Conservation (phyloP, 768 basidiomycete genomes). For the Leccinum variicolor region DNA sequence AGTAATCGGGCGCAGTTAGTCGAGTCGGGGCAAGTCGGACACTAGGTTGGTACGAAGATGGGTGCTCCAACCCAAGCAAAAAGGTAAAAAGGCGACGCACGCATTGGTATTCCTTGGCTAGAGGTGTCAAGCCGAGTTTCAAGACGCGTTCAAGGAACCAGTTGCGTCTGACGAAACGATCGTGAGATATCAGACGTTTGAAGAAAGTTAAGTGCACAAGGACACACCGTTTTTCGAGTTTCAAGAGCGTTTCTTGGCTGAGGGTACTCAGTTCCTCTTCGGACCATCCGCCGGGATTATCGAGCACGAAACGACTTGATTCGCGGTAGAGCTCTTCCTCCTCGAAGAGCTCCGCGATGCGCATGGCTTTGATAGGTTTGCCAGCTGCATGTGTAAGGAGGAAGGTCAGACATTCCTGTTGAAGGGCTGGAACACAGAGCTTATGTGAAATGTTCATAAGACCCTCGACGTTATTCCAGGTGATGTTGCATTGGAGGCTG, state of each 20-base stretch:
- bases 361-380: slow-evolving; percentile 88
- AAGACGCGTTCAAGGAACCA: slow-evolving; percentile 96
- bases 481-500: slow-evolving; percentile 87
- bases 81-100: slow-evolving; percentile 40
- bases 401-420: slow-evolving; percentile 81
- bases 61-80: neutral
- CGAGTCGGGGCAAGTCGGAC: slow-evolving; percentile 80
- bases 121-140: slow-evolving; percentile 81
- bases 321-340: slow-evolving; percentile 91
- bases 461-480: slow-evolving; percentile 93
- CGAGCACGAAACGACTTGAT: slow-evolving; percentile 86
- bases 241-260: slow-evolving; percentile 77
- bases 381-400: slow-evolving; percentile 91
- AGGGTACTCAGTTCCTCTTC: slow-evolving; percentile 81
- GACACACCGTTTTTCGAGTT: slow-evolving; percentile 78
- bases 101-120: slow-evolving; percentile 95
- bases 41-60: slow-evolving; percentile 41
- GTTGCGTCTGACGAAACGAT: slow-evolving; percentile 56
- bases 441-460: slow-evolving; percentile 90
- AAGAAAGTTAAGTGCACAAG: neutral
- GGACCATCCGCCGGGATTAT: slow-evolving; percentile 85
- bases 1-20: slow-evolving; percentile 73
- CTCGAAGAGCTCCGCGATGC: slow-evolving; percentile 86
- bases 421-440: slow-evolving; percentile 78
- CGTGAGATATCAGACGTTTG: neutral